A percentile compares a stretch with the other conserved stretches of the same genome.
Conservation (phyloP, 441 rosid species). For the Croton laevigatus region DNA sequence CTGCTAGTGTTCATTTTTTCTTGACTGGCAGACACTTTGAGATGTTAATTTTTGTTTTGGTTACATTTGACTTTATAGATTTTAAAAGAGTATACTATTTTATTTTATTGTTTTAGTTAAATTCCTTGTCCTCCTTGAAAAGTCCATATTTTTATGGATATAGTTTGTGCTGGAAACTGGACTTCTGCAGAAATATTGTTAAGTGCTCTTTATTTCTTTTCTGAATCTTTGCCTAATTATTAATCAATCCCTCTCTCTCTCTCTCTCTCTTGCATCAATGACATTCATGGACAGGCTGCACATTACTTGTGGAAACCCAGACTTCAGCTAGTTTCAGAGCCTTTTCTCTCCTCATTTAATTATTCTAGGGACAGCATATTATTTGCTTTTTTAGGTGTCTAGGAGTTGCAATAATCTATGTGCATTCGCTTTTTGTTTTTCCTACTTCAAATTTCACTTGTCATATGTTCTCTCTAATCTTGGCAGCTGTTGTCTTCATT, state of each 20-base stretch:
- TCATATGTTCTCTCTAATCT: conserved; percentile 1
- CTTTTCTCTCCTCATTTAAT: background rate
- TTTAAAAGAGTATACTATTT: background rate
- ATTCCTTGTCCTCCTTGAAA: background rate
- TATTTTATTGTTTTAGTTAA: background rate
- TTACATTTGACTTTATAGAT: conserved; percentile 1
- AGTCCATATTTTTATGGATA: background rate
- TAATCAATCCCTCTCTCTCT: background rate
- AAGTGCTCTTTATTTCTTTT: background rate
- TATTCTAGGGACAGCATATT: background rate
- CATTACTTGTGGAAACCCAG: background rate
- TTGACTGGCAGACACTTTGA: background rate
- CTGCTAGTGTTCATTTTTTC: conserved; percentile 2
- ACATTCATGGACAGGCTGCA: background rate
- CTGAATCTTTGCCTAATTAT: no score
- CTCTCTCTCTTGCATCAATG: background rate
- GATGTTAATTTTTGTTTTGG: background rate
- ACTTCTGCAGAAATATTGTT: no score
- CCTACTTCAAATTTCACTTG: background rate
- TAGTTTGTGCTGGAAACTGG: background rate
- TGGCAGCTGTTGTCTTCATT: background rate
- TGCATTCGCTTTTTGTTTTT: background rate
- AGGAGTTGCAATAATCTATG: background rate
- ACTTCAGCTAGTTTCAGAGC: background rate
- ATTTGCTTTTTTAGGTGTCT: background rate